phyloP scores from a whole-genome alignment of 805 yeast species.

The Spathaspora boniae region DNA sequence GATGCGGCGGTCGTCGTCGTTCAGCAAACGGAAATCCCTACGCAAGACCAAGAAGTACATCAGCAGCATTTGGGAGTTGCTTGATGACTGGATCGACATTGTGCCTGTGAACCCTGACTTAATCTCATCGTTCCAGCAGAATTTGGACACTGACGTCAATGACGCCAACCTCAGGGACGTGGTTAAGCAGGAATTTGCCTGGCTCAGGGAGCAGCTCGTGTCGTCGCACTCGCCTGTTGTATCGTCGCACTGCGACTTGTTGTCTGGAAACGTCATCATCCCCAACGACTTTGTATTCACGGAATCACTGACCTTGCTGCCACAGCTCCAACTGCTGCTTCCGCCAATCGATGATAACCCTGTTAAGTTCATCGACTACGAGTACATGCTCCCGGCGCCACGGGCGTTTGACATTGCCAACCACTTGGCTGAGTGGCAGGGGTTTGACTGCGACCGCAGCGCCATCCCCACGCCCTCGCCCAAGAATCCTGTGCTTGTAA shows the following conservation, averaged over 20 bases:
- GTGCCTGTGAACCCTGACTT: constrained; percentile 50
- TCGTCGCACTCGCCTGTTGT: constrained; percentile 51
- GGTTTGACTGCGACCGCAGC: constrained; percentile 63
- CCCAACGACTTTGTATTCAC: constrained; percentile 33
- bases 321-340: constrained; percentile 9
- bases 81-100: constrained; percentile 59
- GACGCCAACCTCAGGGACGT: constrained; percentile 32
- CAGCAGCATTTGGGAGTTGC: constrained; percentile 55
- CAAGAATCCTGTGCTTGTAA: constrained; percentile 42
- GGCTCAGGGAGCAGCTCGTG: constrained; percentile 38
- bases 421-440: constrained; percentile 80
- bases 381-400: constrained; percentile 69
- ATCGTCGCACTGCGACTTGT: constrained; percentile 66
- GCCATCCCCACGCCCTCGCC: constrained; percentile 53
- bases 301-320: constrained; percentile 8
- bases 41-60: constrained; percentile 27
- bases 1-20: constrained; percentile 1
- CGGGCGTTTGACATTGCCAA: constrained; percentile 73
- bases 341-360: constrained; percentile 31
- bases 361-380: constrained; percentile 65
- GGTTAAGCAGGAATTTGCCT: constrained; percentile 48
- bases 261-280: constrained; percentile 70
- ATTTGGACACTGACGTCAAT: constrained; percentile 20
- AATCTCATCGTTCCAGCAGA: constrained; percentile 32
- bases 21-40: constrained; percentile 7